Conservation (phyloP, 495 filamentous ascomycete genomes). For the Trichoderma asperelloides region DNA sequence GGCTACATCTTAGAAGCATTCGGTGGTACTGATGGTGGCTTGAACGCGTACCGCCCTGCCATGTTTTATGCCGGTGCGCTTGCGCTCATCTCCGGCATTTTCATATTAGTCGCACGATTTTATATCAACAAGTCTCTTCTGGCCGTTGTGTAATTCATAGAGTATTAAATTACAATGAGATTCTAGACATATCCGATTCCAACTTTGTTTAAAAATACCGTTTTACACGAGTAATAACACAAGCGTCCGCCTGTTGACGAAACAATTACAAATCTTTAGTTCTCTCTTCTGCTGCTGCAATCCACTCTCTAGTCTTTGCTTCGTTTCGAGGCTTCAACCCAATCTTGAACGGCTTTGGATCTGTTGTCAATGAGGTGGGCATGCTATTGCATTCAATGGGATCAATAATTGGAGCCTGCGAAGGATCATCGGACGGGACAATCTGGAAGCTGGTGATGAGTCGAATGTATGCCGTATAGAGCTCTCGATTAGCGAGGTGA, state of each 20-base stretch:
- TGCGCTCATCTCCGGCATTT: constrained; percentile 22
- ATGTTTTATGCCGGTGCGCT: constrained; percentile 49
- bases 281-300: constrained; percentile 47
- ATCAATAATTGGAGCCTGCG: constrained; percentile 48
- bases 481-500: constrained; percentile 57
- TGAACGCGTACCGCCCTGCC: constrained; percentile 45
- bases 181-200: neutral
- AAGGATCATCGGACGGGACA: constrained; percentile 18
- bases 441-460: constrained; percentile 54
- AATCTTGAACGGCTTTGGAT: constrained; percentile 62
- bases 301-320: constrained; percentile 38
- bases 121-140: constrained; percentile 19
- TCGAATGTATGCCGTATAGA: constrained; percentile 60
- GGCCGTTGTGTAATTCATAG: constrained; percentile 21
- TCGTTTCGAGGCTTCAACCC: constrained; percentile 42
- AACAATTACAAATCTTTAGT: constrained; percentile 42
- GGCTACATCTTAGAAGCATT: constrained; percentile 47
- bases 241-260: neutral
- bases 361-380: constrained; percentile 56
- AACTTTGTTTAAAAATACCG: neutral
- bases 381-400: constrained; percentile 54
- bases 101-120: constrained; percentile 22
- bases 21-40: constrained; percentile 35
- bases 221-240: neutral
- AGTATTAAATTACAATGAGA: neutral